A percentile compares a stretch with the other conserved stretches of the same genome.
These are phyloP conservation scores for Ceratobasidium sp. DNA, from an alignment of 1,284 basidiomycete genomes.

Conservation along the genomic window DNA sequence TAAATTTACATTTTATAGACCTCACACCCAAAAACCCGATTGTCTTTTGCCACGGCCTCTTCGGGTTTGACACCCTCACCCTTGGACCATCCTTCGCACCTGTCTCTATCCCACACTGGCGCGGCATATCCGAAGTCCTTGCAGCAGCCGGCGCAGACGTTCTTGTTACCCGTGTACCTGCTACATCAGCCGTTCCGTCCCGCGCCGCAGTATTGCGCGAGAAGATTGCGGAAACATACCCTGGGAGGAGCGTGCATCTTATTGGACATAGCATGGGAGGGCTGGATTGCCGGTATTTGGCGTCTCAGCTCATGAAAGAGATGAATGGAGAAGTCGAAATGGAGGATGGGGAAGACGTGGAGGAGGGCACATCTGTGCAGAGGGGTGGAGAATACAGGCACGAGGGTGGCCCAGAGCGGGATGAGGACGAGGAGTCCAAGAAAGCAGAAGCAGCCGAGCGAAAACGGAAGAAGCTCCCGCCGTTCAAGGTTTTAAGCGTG, in stretches of 20 bases:
- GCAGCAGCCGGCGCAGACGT: conserved; percentile 92
- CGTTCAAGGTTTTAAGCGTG: conserved; percentile 77
- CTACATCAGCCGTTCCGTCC: conserved; percentile 87
- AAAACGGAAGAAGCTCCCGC: conserved; percentile 45
- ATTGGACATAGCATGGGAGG: conserved; percentile 97
- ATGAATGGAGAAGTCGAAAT: not conserved
- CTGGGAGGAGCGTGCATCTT: conserved; percentile 87
- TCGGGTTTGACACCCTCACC: conserved; percentile 87
- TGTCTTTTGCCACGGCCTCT: conserved; percentile 93
- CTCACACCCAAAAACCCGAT: conserved; percentile 84
- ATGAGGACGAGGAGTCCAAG: conserved; percentile 57
- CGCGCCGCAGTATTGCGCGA: conserved; percentile 89
- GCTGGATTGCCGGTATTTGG: conserved; percentile 91
- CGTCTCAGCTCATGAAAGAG: conserved; percentile 69
- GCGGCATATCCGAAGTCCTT: conserved; percentile 92
- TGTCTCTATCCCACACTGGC: conserved; percentile 92
- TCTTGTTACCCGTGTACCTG: conserved; percentile 91
- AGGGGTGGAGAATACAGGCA: conserved; percentile 29
- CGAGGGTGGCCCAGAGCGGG: conserved; percentile 29
- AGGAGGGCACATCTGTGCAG: conserved; percentile 11
- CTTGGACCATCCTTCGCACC: conserved; percentile 78
- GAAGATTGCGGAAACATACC: conserved; percentile 82
- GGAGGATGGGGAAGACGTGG: conserved; percentile 62
- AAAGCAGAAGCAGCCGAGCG: conserved; percentile 54
- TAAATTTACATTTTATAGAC: conserved; percentile 63